Base-by-base conservation (phyloP, 805 yeast genomes). In the Barnettozyma pratensis region DNA sequence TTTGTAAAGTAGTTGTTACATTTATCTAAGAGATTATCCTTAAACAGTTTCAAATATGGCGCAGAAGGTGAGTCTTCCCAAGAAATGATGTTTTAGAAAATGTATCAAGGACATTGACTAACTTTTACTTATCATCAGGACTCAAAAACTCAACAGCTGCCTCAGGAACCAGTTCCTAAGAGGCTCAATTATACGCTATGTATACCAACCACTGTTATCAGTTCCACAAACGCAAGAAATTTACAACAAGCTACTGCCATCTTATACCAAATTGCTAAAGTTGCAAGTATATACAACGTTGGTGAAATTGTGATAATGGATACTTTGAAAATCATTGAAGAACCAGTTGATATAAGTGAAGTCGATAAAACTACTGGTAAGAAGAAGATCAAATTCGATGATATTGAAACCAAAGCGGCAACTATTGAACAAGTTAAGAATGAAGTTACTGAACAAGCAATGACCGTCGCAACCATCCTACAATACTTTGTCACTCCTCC, bases 401-500 rank as follows among this genome's bases (percentile, higher is more conserved):
- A 64, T 26, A 55, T 34, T 14, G 52, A 55, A n/a, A 55, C 57
- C 11, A 53, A 48, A 5, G 48, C 39, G 19, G 52, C 51, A 19
- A 47, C 53, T 35, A 35, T 29, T 32, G 50, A 36, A 56, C 31
- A 37, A 42, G 31, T 48, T 37, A 47, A 54, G 34, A 48, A 56
- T 4, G 54, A 48, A 51, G 52, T 55, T 57, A 44, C 58, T 64
- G 44, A 70, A 49, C 70, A 72, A 36, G 68, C 83, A 0, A 65
- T 82, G 61, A 59, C 82, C 7, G 73, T 88, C 47, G 90, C 92
- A 1, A 71, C 83, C 1, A 70, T 90, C 37, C 68, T 90, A 48
- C 96, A 88, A 61, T 89, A 71, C 61, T 87, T 87, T 59, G 80
- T 89, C 12, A 89, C 96, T 0, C 96, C 97, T 1, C 85, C 88